Conservation (phyloP, 345 rosid species). For the Ceriops zippeliana region DNA sequence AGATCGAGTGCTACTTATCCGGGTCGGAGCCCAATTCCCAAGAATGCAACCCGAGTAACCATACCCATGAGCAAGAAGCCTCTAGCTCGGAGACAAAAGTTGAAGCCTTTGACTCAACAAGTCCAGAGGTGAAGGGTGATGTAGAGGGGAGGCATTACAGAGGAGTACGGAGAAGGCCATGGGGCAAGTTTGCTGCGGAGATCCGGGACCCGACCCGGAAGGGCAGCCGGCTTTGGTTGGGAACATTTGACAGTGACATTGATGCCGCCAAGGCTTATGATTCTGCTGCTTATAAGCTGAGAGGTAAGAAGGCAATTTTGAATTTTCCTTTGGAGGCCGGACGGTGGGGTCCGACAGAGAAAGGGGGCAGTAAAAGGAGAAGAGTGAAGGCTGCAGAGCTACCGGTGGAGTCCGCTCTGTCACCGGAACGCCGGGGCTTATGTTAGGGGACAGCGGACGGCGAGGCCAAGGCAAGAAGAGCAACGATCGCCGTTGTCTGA, state of each 20-base stretch:
- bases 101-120: slow-evolving; percentile 21
- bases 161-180: slow-evolving; percentile 87
- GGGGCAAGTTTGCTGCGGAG: slow-evolving; percentile 97
- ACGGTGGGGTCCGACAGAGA: slow-evolving; percentile 39
- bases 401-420: slow-evolving; percentile 11
- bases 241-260: slow-evolving; percentile 63
- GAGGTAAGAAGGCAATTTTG: slow-evolving; percentile 80
- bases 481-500: not conserved
- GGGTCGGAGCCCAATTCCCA: slow-evolving; percentile 40
- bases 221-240: slow-evolving; percentile 88
- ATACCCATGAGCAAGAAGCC: slow-evolving; percentile 10
- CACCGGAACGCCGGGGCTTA: slow-evolving; percentile 4
- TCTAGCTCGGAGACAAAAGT: slow-evolving; percentile 22
- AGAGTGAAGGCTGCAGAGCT: slow-evolving; percentile 21
- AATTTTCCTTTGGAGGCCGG: slow-evolving; percentile 91
- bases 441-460: not conserved
- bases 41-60: slow-evolving; percentile 19
- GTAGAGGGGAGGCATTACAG: slow-evolving; percentile 58
- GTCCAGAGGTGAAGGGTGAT: not conserved
- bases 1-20: slow-evolving; percentile 25
- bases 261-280: slow-evolving; percentile 96
- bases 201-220: slow-evolving; percentile 77
- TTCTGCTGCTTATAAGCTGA: slow-evolving; percentile 72
- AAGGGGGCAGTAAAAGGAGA: slow-evolving; percentile 50
- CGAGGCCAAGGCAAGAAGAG: slow-evolving; percentile 7